Evolutionary conservation across 1,284 basidiomycete genomes (phyloP).

Genomic region (Rhodotorula glutinis): DNA sequence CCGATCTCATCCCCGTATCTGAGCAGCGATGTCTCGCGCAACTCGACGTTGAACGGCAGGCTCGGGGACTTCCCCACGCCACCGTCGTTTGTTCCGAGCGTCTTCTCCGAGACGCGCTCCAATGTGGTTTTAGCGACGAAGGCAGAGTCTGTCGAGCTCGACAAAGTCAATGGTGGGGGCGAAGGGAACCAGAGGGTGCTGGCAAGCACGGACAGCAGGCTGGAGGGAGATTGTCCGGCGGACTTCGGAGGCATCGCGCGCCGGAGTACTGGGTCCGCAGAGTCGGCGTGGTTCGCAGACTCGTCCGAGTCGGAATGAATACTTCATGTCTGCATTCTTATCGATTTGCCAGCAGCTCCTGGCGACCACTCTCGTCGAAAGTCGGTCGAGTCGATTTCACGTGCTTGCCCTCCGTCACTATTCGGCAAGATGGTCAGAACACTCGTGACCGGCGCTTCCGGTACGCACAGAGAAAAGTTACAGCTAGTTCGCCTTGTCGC

Average conservation of each 20-base stretch:
- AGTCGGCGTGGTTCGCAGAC: not conserved
- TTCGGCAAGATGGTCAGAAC: conserved; percentile 3
- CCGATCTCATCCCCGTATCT: not conserved
- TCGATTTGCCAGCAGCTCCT: too few relatives aligned
- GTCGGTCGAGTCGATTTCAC: not conserved
- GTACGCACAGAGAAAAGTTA: too few relatives aligned
- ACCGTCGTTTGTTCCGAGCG: not conserved
- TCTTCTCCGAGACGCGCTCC: not conserved
- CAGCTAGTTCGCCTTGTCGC: too few relatives aligned
- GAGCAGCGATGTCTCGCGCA: not conserved
- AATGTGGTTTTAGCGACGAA: not conserved
- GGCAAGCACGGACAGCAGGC: not conserved
- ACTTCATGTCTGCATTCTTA: not conserved
- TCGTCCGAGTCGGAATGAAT: not conserved
- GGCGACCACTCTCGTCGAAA: not conserved
- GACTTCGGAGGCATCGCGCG: not conserved
- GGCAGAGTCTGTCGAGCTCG: not conserved
- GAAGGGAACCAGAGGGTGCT: too few relatives aligned
- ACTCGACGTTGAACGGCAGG: not conserved
- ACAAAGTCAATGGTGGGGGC: not conserved
- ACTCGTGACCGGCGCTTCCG: conserved; percentile 34
- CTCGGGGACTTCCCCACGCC: conserved; percentile 16
- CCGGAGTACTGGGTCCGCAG: not conserved
- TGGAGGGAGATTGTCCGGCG: not conserved
- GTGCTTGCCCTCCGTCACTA: not conserved